phyloP scores from a whole-genome alignment of 768 basidiomycete genomes.

The Chalciporus sphaerocephalus region DNA sequence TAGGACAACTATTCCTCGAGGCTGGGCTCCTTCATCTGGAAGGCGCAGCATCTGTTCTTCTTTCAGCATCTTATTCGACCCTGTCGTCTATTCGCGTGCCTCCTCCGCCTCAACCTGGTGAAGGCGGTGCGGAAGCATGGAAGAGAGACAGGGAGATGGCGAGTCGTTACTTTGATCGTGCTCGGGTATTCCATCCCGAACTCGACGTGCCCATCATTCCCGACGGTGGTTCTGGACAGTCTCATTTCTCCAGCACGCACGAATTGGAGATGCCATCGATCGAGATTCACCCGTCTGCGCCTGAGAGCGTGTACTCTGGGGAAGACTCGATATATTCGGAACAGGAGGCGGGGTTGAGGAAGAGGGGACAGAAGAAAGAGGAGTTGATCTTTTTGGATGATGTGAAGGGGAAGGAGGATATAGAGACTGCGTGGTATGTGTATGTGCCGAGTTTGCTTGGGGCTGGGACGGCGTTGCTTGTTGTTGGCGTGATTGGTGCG shows the following conservation, averaged over 20 bases:
- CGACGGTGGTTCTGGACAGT: constrained; percentile 34
- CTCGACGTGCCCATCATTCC: constrained; percentile 71
- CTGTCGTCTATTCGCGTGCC: constrained; percentile 75
- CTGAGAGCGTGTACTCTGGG: constrained; percentile 27
- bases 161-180: constrained; percentile 67
- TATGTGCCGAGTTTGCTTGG: constrained; percentile 77
- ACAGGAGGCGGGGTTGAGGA: constrained; percentile 33
- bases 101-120: constrained; percentile 43
- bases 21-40: constrained; percentile 79
- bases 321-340: constrained; percentile 28
- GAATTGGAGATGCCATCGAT: constrained; percentile 69
- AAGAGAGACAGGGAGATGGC: constrained; percentile 69
- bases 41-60: constrained; percentile 66
- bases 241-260: constrained; percentile 27
- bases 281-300: constrained; percentile 38
- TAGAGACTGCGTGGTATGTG: constrained; percentile 75
- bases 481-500: constrained; percentile 74
- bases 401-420: constrained; percentile 46
- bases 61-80: constrained; percentile 70
- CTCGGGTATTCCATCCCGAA: constrained; percentile 52
- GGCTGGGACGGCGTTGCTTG: constrained; percentile 77
- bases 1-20: constrained; percentile 74
- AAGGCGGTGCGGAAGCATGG: constrained; percentile 69
- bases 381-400: constrained; percentile 46
- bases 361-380: constrained; percentile 54